These are phyloP conservation scores for Fusarium xyrophilum DNA, from an alignment of 2,329 filamentous ascomycete genomes.

Conservation along the genomic window DNA sequence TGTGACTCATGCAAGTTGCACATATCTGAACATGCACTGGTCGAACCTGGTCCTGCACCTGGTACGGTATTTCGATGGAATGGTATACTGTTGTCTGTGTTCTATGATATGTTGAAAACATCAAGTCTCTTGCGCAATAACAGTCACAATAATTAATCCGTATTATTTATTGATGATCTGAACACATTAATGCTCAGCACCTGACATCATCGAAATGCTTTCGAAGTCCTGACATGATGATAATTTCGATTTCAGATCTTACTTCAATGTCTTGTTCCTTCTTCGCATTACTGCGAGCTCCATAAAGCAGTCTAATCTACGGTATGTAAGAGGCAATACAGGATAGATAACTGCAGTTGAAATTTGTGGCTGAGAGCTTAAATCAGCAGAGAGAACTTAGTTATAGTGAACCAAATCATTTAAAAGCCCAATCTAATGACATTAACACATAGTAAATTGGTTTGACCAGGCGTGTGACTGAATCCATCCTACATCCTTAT, in stretches of 20 bases:
- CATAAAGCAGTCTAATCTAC: neutral
- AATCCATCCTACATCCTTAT: neutral
- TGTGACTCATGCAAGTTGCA: neutral
- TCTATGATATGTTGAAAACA: accelerated
- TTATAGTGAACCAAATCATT: accelerated
- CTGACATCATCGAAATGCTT: accelerated
- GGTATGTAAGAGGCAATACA: neutral
- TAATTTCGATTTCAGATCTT: accelerated
- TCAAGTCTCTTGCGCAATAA: neutral
- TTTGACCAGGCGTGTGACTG: no score
- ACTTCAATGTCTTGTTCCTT: accelerated
- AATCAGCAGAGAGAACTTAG: neutral
- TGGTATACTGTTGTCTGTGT: no score
- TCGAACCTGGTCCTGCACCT: accelerated
- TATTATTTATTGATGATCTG: accelerated
- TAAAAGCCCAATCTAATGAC: accelerated
- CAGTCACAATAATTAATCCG: accelerated
- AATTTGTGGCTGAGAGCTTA: no score
- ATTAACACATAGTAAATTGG: no score
- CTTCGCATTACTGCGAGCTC: no score
- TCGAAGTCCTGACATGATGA: accelerated
- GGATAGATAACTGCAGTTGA: neutral
- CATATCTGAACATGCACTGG: accelerated
- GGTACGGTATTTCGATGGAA: accelerated
- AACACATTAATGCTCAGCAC: accelerated